phyloP scores from a whole-genome alignment of 768 basidiomycete genomes.

The Candolleomyces aberdarensis region DNA sequence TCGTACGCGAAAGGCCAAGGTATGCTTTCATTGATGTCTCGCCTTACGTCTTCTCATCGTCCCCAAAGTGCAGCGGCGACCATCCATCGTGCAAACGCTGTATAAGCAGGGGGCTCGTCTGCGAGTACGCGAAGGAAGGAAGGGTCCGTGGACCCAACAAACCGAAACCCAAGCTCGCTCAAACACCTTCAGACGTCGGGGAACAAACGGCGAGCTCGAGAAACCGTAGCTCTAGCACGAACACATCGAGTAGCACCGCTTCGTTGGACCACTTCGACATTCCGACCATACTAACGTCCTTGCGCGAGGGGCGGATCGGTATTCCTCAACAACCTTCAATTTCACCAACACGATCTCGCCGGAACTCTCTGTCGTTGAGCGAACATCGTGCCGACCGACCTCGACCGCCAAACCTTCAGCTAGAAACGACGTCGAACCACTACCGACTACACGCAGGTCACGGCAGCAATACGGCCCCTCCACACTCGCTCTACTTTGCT shows the following conservation, averaged over 20 bases:
- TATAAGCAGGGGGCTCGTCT: conserved; percentile 49
- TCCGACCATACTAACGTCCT: not conserved
- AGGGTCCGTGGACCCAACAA: conserved; percentile 63
- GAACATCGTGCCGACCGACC: conserved; percentile 22
- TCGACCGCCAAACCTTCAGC: conserved; percentile 27
- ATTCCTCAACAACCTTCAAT: conserved; percentile 4
- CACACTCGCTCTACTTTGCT: not conserved
- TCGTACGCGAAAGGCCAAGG: conserved; percentile 71
- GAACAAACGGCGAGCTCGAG: conserved; percentile 7
- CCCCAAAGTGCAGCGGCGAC: conserved; percentile 62
- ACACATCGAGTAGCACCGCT: conserved; percentile 13
- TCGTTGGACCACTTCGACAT: conserved; percentile 17
- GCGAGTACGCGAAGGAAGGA: conserved; percentile 68
- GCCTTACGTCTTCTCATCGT: conserved; percentile 5
- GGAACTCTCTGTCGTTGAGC: conserved; percentile 19
- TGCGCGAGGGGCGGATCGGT: not conserved
- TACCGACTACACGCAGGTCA: not conserved
- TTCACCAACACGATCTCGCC: conserved; percentile 1
- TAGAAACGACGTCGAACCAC: conserved; percentile 21
- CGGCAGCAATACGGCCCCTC: not conserved
- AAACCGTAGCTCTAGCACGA: conserved; percentile 17
- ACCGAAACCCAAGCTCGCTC: conserved; percentile 32
- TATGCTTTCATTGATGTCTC: conserved; percentile 25
- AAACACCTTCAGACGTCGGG: not conserved
- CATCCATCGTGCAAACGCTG: conserved; percentile 70